Percentiles rank a stretch among this genome's conserved stretches.
Evolutionary conservation across 1,139 yeast species (phyloP).

Genomic region (Debaryomyces sp.): DNA sequence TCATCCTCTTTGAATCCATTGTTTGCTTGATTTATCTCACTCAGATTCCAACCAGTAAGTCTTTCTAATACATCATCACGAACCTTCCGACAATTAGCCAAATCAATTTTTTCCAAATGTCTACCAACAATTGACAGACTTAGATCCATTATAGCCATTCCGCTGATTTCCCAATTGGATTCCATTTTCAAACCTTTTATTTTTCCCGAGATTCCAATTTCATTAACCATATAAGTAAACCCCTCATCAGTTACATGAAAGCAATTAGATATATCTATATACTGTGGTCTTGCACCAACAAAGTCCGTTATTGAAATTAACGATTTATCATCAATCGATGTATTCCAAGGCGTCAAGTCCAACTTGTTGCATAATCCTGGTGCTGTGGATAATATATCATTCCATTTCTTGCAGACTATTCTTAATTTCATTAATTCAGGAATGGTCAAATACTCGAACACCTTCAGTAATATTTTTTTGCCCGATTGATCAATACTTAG

Average conservation of each 20-base stretch:
- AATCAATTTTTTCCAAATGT: constrained; percentile 59
- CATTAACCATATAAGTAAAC: constrained; percentile 68
- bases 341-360: constrained; percentile 64
- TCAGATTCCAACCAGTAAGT: constrained; percentile 57
- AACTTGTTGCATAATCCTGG: constrained; percentile 51
- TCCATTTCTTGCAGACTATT: constrained; percentile 63
- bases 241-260: constrained; percentile 79
- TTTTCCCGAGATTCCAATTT: constrained; percentile 66
- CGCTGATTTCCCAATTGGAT: constrained; percentile 76
- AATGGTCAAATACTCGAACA: constrained; percentile 55
- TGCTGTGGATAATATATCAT: constrained; percentile 62
- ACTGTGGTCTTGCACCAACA: constrained; percentile 67
- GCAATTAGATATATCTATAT: constrained; percentile 68
- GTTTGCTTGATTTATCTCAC: background rate
- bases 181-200: constrained; percentile 59
- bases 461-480: constrained; percentile 53
- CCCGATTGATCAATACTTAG: constrained; percentile 55
- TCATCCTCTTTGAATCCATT: constrained; percentile 14
- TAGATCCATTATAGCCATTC: constrained; percentile 80
- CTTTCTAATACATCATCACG: constrained; percentile 71
- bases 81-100: constrained; percentile 74
- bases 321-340: constrained; percentile 58
- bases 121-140: constrained; percentile 67
- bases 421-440: constrained; percentile 61
- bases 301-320: constrained; percentile 63